Evolutionary conservation across 495 filamentous ascomycete genomes (phyloP), one percentile per base, ranked within the genome.

Genomic region (Penicillium paradoxum): DNA sequence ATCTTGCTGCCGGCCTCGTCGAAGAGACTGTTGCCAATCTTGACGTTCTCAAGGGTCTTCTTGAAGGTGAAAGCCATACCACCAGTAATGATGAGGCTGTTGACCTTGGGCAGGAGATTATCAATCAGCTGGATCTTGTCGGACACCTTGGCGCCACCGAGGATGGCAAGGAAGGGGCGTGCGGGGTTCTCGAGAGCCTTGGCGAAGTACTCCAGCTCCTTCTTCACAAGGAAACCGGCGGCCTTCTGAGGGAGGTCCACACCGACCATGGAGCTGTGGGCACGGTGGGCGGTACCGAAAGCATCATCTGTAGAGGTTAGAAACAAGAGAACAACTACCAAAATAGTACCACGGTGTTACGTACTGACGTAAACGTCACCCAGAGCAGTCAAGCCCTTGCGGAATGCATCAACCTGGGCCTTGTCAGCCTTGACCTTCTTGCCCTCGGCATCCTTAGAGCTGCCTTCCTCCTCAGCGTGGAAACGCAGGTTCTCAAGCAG

Each of bases 41-140:
- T 80, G 49, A 98, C 83, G 64, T 79, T 77, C 73, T 97, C 83
- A 34, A 97, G 79, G 34, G 90, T 92, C 83, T 98, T 98, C 85
- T 97, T 97, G 83, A 99, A 97, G 55, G 93, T 99, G 82, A 97
- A 99, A 25, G 93, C 90, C 93, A 99, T 99, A 57, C 86, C 93
- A 58, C 93, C 93, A 66, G 91, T 95, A 77, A 99, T 89, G 72
- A 97, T 87, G 58, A 99, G 83, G 71, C 84, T 91, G 80, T 99
- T 80, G 61, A 99, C 89, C 81, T 99, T 99, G 68, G 88, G 85
- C 42, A 99, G 85, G 44, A 99, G 79, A 80, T 97, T 99, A 75
- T 99, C 91, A 67, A 99, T 97, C 53, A 99, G 83, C 80, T 95
- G 88, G 76, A 99, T 97, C 83, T 99, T 99, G 78, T 99, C 93